phyloP scores from a whole-genome alignment of 257 asterid genomes.

The Cruciata laevipes region DNA sequence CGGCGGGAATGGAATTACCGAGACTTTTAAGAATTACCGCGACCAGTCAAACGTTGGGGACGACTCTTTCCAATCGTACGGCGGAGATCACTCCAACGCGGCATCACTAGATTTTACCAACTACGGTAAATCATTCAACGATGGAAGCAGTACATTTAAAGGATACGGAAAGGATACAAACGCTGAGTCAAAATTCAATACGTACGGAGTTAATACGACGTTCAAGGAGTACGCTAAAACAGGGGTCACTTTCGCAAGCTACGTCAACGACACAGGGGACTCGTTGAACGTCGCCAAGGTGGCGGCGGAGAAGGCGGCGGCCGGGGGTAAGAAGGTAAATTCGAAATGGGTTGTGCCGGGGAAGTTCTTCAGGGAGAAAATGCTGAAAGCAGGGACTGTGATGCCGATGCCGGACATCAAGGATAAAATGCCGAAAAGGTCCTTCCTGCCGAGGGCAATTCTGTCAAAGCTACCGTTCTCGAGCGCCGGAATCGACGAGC shows the following conservation, averaged over 20 bases:
- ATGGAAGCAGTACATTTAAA: constrained; percentile 48
- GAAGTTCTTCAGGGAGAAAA: constrained; percentile 67
- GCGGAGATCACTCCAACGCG: constrained; percentile 37
- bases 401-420: constrained; percentile 89
- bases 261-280: constrained; percentile 30
- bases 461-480: constrained; percentile 75
- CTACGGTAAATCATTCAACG: constrained; percentile 53
- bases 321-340: constrained; percentile 26
- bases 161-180: constrained; percentile 43
- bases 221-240: constrained; percentile 53
- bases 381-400: constrained; percentile 51
- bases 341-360: constrained; percentile 73
- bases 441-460: constrained; percentile 73
- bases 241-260: constrained; percentile 38
- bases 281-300: background rate
- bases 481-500: constrained; percentile 37
- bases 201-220: constrained; percentile 54
- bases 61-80: constrained; percentile 57
- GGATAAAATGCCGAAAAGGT: constrained; percentile 89
- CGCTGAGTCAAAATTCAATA: constrained; percentile 34
- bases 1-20: constrained; percentile 46
- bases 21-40: constrained; percentile 54
- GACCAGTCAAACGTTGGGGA: constrained; percentile 69
- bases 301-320: background rate
- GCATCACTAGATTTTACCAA: constrained; percentile 36